Percentiles rank a stretch among this genome's conserved stretches.
These are phyloP conservation scores for Cryptococcus sp. DNA, from an alignment of 1,284 basidiomycete species.

Conservation along the genomic window DNA sequence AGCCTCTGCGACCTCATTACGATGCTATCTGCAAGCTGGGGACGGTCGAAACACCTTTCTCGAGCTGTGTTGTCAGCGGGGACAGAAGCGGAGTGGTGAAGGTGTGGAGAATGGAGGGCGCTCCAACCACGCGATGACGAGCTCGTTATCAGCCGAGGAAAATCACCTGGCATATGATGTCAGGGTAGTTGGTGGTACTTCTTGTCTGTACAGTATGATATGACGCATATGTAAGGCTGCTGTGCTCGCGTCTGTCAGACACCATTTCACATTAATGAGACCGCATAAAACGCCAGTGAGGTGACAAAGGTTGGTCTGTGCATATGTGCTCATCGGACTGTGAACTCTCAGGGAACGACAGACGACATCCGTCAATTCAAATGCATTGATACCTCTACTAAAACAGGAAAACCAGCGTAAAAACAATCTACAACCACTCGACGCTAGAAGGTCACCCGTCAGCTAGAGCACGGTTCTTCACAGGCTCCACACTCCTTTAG, in stretches of 20 bases:
- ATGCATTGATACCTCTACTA: neutral
- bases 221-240: neutral
- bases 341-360: too few species aligned
- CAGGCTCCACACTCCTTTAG: too few species aligned
- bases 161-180: neutral
- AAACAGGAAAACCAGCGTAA: neutral
- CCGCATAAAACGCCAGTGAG: too few species aligned
- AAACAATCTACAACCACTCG: conserved; percentile 40
- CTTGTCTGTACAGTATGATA: neutral
- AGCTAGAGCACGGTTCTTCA: too few species aligned
- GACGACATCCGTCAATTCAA: too few species aligned
- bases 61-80: conserved; percentile 44
- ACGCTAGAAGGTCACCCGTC: conserved; percentile 24
- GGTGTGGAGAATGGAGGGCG: conserved; percentile 47
- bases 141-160: neutral
- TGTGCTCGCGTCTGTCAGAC: neutral
- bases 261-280: too few species aligned
- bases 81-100: conserved; percentile 49
- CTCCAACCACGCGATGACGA: neutral
- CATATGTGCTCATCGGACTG: too few species aligned
- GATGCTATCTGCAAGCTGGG: conserved; percentile 43
- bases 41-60: conserved; percentile 46
- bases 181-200: too few species aligned
- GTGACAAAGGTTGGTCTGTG: too few species aligned
- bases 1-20: conserved; percentile 48